phyloP scores from a whole-genome alignment of 1,284 basidiomycete species.

The Cerioporus squamosus region DNA sequence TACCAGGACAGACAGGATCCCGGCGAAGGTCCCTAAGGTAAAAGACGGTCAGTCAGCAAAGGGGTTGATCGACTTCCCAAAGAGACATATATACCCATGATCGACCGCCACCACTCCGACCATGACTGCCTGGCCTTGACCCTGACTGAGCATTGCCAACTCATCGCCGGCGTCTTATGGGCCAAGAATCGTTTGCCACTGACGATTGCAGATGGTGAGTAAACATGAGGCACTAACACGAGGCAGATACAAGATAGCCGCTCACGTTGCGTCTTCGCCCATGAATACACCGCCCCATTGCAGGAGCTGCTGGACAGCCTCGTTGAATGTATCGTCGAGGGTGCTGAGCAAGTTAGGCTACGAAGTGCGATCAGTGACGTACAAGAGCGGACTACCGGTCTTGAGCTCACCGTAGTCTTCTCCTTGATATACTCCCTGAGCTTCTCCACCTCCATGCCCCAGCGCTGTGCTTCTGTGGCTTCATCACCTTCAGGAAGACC shows the following conservation, averaged over 20 bases:
- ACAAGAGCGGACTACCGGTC: background rate
- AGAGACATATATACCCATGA: conserved; percentile 58
- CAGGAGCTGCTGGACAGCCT: conserved; percentile 83
- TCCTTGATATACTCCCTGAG: conserved; percentile 58
- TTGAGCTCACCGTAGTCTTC: conserved; percentile 55
- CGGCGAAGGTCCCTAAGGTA: conserved; percentile 29
- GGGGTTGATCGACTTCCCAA: conserved; percentile 6
- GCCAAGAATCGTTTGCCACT: conserved; percentile 82
- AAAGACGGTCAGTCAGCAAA: conserved; percentile 7
- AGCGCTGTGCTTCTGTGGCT: conserved; percentile 66
- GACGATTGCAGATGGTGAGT: conserved; percentile 19
- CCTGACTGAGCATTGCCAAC: conserved; percentile 70
- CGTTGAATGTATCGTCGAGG: conserved; percentile 76
- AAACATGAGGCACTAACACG: background rate
- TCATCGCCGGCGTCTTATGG: conserved; percentile 73
- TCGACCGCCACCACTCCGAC: conserved; percentile 69
- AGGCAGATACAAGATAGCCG: conserved; percentile 19
- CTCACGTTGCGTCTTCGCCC: conserved; percentile 73
- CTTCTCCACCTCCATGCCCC: conserved; percentile 67
- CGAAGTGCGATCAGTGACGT: conserved; percentile 21
- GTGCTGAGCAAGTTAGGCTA: conserved; percentile 56
- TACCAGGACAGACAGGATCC: conserved; percentile 30
- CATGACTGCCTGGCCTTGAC: conserved; percentile 73
- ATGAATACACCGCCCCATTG: conserved; percentile 83
- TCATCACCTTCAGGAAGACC: conserved; percentile 28